phyloP scores from a whole-genome alignment of 495 filamentous ascomycete genomes.

The Cryomyces minteri region DNA sequence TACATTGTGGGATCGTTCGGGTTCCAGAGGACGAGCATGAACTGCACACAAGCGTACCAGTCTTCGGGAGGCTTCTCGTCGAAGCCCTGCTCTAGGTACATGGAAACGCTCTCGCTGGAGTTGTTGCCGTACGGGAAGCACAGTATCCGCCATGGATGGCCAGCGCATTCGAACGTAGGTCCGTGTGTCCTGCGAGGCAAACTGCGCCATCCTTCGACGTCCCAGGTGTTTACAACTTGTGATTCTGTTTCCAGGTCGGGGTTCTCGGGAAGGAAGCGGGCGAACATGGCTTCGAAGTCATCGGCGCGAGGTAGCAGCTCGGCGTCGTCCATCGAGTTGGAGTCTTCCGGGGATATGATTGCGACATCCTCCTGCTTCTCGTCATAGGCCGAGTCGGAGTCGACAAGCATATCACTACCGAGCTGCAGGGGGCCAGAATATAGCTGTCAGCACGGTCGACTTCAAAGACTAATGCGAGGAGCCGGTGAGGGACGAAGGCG shows the following conservation, averaged over 20 bases:
- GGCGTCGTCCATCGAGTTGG: slow-evolving; percentile 22
- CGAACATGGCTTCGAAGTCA: slow-evolving; percentile 80
- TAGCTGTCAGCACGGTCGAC: too few relatives aligned
- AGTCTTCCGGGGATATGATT: slow-evolving; percentile 58
- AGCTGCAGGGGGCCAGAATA: slow-evolving; percentile 1
- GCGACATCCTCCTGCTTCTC: slow-evolving; percentile 64
- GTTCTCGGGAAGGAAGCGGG: slow-evolving; percentile 50
- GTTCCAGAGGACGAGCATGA: slow-evolving; percentile 86
- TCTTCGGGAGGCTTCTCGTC: slow-evolving; percentile 56
- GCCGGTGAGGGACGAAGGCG: too few relatives aligned
- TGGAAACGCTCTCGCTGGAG: slow-evolving; percentile 61
- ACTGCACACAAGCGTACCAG: slow-evolving; percentile 95
- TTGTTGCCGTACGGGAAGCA: slow-evolving; percentile 93
- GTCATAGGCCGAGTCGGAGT: slow-evolving; percentile 32
- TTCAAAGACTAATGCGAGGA: too few relatives aligned
- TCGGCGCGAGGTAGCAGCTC: slow-evolving; percentile 38
- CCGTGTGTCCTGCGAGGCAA: slow-evolving; percentile 66
- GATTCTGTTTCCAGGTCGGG: slow-evolving; percentile 52
- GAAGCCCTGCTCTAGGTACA: slow-evolving; percentile 93
- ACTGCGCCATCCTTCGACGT: slow-evolving; percentile 61
- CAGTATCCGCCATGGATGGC: slow-evolving; percentile 83
- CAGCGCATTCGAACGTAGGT: slow-evolving; percentile 71
- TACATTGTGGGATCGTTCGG: slow-evolving; percentile 69
- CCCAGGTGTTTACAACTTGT: slow-evolving; percentile 65
- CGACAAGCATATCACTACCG: slow-evolving; percentile 36